A percentile compares a stretch with the other conserved stretches of the same genome.
Evolutionary conservation across 345 rosid species (phyloP).

Genomic region (Eucalyptus tenuipes): DNA sequence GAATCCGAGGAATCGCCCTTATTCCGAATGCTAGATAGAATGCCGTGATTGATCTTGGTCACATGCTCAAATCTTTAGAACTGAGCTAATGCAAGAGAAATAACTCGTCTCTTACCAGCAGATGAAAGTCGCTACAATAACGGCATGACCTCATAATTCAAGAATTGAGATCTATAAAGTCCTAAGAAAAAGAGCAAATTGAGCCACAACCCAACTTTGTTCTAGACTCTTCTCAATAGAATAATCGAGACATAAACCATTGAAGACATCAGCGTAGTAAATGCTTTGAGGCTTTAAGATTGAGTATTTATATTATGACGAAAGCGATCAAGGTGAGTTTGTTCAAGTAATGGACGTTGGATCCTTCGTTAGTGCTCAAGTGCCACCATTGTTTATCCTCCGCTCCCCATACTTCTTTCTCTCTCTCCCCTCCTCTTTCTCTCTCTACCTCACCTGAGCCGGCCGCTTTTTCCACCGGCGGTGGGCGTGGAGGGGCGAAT

Average conservation of each 20-base stretch:
- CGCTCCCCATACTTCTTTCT: not conserved
- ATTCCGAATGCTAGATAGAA: not conserved
- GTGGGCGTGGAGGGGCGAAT: not conserved
- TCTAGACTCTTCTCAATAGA: too few species aligned
- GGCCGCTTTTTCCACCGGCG: not conserved
- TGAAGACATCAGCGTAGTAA: too few species aligned
- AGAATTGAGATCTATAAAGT: not conserved
- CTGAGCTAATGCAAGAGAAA: not conserved
- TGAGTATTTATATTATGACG: too few species aligned
- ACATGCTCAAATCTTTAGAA: too few species aligned
- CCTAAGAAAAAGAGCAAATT: not conserved
- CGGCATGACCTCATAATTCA: too few species aligned
- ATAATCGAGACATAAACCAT: too few species aligned
- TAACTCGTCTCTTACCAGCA: rapidly evolving
- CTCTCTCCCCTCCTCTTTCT: not conserved
- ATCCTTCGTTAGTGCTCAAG: not conserved
- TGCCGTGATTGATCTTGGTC: rapidly evolving
- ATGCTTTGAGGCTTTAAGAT: too few species aligned
- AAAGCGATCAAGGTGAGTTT: rapidly evolving
- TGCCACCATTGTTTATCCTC: not conserved
- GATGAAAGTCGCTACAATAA: rapidly evolving
- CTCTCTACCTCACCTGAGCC: not conserved
- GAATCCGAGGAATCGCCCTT: not conserved
- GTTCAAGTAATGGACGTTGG: not conserved
- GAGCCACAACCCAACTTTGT: too few species aligned